Conservation (phyloP, 148 eudicot species). For the Vaccinium vitisidaea region DNA sequence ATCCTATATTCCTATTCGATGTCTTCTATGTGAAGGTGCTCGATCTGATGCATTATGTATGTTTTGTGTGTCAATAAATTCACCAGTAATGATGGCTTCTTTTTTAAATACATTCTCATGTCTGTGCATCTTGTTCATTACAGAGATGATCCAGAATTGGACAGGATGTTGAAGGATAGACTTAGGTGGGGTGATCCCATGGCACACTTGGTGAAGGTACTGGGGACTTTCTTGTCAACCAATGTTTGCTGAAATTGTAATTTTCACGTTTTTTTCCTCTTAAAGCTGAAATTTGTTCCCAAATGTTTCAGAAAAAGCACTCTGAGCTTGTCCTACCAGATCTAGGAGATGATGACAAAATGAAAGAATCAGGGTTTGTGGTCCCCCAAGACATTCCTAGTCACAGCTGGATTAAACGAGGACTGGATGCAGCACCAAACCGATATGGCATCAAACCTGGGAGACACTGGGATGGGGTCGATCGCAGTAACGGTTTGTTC, state of each 20-base stretch:
- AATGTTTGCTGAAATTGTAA: neutral
- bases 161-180: constrained; percentile 67
- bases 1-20: neutral
- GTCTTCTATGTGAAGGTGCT: constrained; percentile 10
- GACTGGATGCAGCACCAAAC: constrained; percentile 73
- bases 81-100: constrained; percentile 20
- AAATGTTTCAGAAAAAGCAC: constrained; percentile 38
- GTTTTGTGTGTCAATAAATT: neutral
- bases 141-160: constrained; percentile 33
- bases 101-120: neutral
- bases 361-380: constrained; percentile 91
- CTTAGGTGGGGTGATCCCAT: constrained; percentile 99
- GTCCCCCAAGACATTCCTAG: constrained; percentile 78
- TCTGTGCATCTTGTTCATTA: neutral
- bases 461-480: constrained; percentile 98
- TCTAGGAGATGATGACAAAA: constrained; percentile 68
- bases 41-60: constrained; percentile 53
- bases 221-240: neutral
- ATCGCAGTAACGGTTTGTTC: constrained; percentile 81
- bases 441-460: constrained; percentile 94
- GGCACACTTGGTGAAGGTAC: constrained; percentile 94
- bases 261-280: neutral
- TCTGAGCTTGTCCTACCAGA: constrained; percentile 48
- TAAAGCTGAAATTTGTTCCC: neutral
- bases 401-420: constrained; percentile 82